Base-by-base conservation (phyloP, 345 rosid species). In the Sisymbrium irio region DNA sequence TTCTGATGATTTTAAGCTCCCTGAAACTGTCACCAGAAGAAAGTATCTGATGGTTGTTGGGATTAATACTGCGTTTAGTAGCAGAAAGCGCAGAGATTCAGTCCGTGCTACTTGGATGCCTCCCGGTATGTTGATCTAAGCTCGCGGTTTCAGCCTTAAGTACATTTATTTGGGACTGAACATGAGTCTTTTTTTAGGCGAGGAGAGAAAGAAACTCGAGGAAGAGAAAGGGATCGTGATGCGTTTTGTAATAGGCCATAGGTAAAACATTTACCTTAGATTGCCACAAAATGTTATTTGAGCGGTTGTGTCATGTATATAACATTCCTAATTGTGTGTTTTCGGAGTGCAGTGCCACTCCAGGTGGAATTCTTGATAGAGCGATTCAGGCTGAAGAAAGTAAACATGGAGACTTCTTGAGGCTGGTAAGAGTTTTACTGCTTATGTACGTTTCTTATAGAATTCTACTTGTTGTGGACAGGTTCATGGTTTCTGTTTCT, bases 61-160 rank as follows among this genome's bases (percentile, higher is more conserved):
- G 12, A 79, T 94, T 11, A 94, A 94, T 72, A 88, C 97, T 58
- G 98, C 98, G 4, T 94, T 94, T 78, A 94, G 96, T 73, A 94
- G 98, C 85, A 80, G 97, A 59, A 94, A 89, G 79, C 85, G 97
- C 22, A 87, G 98, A 80, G 98, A 94, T 78, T 91, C 98, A 3
- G 90, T 94, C 36, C 95, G 97, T 73, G 91, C 85, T 45, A 89
- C 96, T 64, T 94, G 98, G 98, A 89, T 94, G 96, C 97, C 97
- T 81, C 98, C 83, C 54, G 97, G 98, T 94, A 72, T 62, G 80
- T 72, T 80, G 7, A 33, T 61, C 71, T 9, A 30, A 25, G 40
- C 15, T 49, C 22, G 28, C 28, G 2, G 7, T 51, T 60, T 61
- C 42, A 67, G 53, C 22, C 41, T 17, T 65, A 2, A 15, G 25